Evolutionary conservation across 2,329 filamentous ascomycete species (phyloP), one percentile per base, ranked within the genome.

Genomic region (Trichoderma harzianum): DNA sequence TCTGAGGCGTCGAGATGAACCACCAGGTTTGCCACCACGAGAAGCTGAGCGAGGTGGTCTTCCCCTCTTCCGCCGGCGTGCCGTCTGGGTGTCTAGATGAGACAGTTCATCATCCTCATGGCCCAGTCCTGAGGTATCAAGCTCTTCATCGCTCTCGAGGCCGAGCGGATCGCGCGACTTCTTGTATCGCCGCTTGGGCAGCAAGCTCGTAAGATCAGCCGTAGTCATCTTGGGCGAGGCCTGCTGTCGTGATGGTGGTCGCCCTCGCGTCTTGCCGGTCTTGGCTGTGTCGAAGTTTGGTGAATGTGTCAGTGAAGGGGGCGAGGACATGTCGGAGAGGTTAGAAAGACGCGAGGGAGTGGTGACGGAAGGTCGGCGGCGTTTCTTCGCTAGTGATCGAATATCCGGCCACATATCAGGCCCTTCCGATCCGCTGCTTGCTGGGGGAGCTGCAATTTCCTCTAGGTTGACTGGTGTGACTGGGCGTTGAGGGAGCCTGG

Each of bases 301-400:
- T 0, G 90, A 92, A 76, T 91, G 89, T 5, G 89, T 92, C 5
- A 92, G 82, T 0, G 90, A 91, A 0, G 90, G 90, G 0, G 89
- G 90, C 3, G 89, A 91, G 2, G 90, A 91, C 12, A 88, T 81
- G 60, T 89, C 85, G 0, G 87, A 89, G n/a, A 82, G 74, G 73
- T 83, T 80, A 58, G 83, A 83, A 28, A 82, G 78, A 8, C 78
- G 78, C 21, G 79, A 72, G 7, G 83, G 82, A 1, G 83, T 84
- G 16, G 78, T 79, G 16, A 79, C 73, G 2, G 82, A 82, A 6
- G 76, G 79, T 5, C 80, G 79, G 12, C 83, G 81, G 28, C 84
- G 84, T 65, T 83, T 83, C 75, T 85, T 85, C 2, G 85, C 84
- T 12, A 89, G 80, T 0, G 82, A 81, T 66, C 84, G 84, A 16